Conservation (phyloP, 164 flowering plant genomes). For the Vitis amurensis region DNA sequence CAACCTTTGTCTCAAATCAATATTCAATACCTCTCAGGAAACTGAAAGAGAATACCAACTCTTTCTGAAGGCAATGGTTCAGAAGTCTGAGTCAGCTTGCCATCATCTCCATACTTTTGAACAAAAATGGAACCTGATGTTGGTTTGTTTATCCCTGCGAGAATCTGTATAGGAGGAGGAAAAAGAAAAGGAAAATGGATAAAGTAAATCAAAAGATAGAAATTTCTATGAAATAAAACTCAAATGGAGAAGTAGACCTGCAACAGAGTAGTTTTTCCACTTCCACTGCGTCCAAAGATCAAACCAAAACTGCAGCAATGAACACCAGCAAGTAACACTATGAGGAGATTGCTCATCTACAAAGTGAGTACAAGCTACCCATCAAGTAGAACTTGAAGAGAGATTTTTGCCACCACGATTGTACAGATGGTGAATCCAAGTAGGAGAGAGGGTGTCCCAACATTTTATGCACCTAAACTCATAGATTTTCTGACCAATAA, state of each 20-base stretch:
- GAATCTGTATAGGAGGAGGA: slow-evolving; percentile 47
- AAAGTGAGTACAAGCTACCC: too few relatives aligned
- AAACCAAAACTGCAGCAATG: slow-evolving; percentile 75
- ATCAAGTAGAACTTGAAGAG: too few relatives aligned
- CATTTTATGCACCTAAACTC: not conserved
- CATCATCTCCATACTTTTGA: slow-evolving; percentile 66
- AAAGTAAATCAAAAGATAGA: not conserved
- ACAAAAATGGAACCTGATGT: slow-evolving; percentile 81
- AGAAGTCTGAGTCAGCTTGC: slow-evolving; percentile 51
- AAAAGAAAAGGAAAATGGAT: slow-evolving; percentile 1
- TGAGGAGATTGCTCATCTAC: not conserved
- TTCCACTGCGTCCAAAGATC: slow-evolving; percentile 96
- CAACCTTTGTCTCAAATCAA: not conserved
- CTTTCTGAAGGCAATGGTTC: slow-evolving; percentile 59
- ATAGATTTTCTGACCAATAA: not conserved
- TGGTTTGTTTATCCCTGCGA: slow-evolving; percentile 89
- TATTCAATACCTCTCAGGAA: slow-evolving; percentile 92
- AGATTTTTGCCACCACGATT: not conserved
- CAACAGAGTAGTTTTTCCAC: slow-evolving; percentile 97
- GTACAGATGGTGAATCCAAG: not conserved
- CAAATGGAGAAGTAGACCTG: slow-evolving; percentile 50
- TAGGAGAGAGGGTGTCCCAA: not conserved
- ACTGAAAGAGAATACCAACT: slow-evolving; percentile 97
- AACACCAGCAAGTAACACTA: not conserved
- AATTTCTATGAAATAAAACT: not conserved